phyloP scores from a whole-genome alignment of 306 rosid genomes.

The Glycine latifolia region DNA sequence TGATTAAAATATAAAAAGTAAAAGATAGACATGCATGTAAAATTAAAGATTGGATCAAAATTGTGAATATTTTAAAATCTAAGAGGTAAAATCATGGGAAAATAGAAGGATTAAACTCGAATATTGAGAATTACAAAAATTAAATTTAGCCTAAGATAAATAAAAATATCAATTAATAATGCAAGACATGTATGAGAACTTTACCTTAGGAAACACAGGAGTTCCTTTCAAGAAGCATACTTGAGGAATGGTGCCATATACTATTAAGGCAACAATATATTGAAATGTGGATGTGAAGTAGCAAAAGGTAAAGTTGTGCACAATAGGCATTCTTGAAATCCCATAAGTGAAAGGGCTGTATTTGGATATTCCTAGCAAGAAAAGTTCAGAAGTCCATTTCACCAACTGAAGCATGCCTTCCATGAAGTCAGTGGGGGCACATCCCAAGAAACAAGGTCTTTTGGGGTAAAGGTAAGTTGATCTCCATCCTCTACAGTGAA shows the following conservation, averaged over 20 bases:
- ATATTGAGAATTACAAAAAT: too few species aligned
- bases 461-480: constrained; percentile 53
- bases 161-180: too few species aligned
- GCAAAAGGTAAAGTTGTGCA: constrained; percentile 39
- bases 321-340: constrained; percentile 41
- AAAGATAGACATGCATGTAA: too few species aligned
- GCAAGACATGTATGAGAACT: not conserved
- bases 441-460: constrained; percentile 53
- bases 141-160: too few species aligned
- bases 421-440: constrained; percentile 52
- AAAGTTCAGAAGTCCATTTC: constrained; percentile 47
- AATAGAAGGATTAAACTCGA: too few species aligned
- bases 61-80: too few species aligned
- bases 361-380: constrained; percentile 44
- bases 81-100: too few species aligned
- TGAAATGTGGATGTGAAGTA: constrained; percentile 32
- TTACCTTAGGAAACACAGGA: constrained; percentile 53
- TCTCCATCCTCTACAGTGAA: constrained; percentile 57
- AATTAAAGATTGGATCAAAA: too few species aligned
- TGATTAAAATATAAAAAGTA: too few species aligned
- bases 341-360: constrained; percentile 54
- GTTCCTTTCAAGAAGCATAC: constrained; percentile 54
- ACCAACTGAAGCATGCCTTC: constrained; percentile 51
- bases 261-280: constrained; percentile 31
- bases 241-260: constrained; percentile 54